These are phyloP conservation scores for Musa itinerans DNA, from an alignment of 176 grass and related monocot genomes.

Conservation along the genomic window DNA sequence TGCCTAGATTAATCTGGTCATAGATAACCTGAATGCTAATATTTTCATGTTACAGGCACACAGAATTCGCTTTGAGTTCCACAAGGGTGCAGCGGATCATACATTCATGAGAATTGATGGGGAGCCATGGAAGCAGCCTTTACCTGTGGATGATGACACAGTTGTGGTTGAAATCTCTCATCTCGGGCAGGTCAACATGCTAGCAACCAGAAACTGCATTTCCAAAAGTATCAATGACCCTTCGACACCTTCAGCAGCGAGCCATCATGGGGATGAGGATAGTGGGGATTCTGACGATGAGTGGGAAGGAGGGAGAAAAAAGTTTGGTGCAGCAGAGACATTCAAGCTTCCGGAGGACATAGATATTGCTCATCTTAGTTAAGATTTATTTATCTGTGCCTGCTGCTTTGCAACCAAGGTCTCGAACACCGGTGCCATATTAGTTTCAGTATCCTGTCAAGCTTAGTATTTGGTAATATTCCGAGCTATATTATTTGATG, in stretches of 20 bases:
- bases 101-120: constrained; percentile 90
- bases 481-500: no score
- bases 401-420: not conserved
- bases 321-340: constrained; percentile 16
- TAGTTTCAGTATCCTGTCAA: no score
- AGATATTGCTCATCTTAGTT: constrained; percentile 16
- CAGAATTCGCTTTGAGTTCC: constrained; percentile 74
- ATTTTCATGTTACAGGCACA: constrained; percentile 27
- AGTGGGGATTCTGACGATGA: constrained; percentile 9
- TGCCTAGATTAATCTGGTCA: not conserved
- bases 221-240: constrained; percentile 43
- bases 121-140: constrained; percentile 90
- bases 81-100: constrained; percentile 42
- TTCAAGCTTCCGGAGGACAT: constrained; percentile 10
- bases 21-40: no score
- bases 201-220: constrained; percentile 48
- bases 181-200: constrained; percentile 68
- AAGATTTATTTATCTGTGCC: not conserved
- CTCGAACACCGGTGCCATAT: no score
- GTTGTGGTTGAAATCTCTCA: constrained; percentile 77
- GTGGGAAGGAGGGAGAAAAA: constrained; percentile 11
- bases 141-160: constrained; percentile 50
- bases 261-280: not conserved
- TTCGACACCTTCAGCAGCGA: not conserved
- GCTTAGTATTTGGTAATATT: no score